phyloP scores from a whole-genome alignment of 164 flowering plant genomes.

The Paratinospora sagittata region DNA sequence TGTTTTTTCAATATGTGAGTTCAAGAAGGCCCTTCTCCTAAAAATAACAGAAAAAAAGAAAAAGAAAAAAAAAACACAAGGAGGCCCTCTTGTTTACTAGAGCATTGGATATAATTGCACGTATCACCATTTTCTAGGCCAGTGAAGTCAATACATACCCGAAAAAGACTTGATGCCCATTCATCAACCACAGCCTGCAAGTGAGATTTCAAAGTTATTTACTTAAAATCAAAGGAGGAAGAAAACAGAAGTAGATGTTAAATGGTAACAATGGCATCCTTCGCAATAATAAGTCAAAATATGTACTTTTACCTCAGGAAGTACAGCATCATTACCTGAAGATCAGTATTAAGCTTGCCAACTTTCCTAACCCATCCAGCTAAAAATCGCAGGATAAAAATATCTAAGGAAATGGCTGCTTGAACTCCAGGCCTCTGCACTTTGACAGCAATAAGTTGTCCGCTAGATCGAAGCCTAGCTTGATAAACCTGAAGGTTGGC shows the following conservation, averaged over 20 bases:
- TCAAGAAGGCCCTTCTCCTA: no score
- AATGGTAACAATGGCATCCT: background rate
- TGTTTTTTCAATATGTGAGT: no score
- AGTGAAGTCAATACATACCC: conserved; percentile 45
- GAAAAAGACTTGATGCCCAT: conserved; percentile 98
- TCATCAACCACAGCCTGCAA: conserved; percentile 94
- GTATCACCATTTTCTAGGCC: conserved; percentile 7
- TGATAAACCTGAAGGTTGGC: conserved; percentile 59
- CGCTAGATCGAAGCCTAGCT: conserved; percentile 68
- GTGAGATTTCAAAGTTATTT: conserved; percentile 8
- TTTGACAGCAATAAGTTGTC: conserved; percentile 86
- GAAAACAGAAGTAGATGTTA: background rate
- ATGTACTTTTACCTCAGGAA: background rate
- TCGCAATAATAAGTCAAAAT: background rate
- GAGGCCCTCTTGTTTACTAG: background rate
- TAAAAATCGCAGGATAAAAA: conserved; percentile 65
- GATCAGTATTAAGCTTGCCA: conserved; percentile 84
- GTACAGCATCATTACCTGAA: conserved; percentile 49
- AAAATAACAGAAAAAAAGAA: no score
- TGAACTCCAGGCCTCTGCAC: conserved; percentile 98
- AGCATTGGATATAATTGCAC: background rate
- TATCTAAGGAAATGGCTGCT: conserved; percentile 89
- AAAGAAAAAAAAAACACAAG: background rate
- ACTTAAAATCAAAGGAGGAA: conserved; percentile 10
- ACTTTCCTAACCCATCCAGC: conserved; percentile 58